Conservation (phyloP, 495 filamentous ascomycete genomes). For the Talaromyces proteolyticus region DNA sequence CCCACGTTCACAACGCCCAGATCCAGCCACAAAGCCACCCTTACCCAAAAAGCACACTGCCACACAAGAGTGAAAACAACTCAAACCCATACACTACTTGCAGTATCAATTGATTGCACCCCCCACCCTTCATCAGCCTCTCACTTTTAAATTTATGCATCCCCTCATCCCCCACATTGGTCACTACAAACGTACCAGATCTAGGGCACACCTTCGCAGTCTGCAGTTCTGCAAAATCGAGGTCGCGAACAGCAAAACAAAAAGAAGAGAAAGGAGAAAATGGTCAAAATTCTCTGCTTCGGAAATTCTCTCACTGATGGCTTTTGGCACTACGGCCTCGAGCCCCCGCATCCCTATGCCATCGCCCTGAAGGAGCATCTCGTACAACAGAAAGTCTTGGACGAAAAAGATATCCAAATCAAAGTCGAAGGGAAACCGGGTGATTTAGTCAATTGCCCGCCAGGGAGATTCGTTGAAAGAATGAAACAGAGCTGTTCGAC, state of each 20-base stretch:
- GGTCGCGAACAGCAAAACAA: not conserved
- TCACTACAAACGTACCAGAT: no score
- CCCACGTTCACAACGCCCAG: no score
- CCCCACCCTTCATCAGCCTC: no score
- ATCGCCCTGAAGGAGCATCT: conserved; percentile 17
- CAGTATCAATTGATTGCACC: no score
- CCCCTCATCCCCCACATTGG: no score
- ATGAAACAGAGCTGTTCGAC: conserved; percentile 38
- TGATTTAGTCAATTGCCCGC: conserved; percentile 36
- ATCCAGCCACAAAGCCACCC: no score
- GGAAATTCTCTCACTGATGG: conserved; percentile 59
- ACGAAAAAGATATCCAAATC: conserved; percentile 12
- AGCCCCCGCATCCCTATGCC: conserved; percentile 46
- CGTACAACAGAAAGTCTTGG: not conserved
- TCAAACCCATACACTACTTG: no score
- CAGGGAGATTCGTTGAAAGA: conserved; percentile 35
- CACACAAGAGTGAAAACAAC: no score
- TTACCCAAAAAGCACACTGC: no score
- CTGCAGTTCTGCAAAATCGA: no score
- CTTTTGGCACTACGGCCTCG: conserved; percentile 35
- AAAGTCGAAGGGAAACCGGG: conserved; percentile 42
- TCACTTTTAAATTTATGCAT: no score
- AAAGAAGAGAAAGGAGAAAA: not conserved
- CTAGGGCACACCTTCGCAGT: no score
- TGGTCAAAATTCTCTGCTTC: conserved; percentile 49